phyloP scores from a whole-genome alignment of 1,284 basidiomycete species.

The Fistulina hepatica region DNA sequence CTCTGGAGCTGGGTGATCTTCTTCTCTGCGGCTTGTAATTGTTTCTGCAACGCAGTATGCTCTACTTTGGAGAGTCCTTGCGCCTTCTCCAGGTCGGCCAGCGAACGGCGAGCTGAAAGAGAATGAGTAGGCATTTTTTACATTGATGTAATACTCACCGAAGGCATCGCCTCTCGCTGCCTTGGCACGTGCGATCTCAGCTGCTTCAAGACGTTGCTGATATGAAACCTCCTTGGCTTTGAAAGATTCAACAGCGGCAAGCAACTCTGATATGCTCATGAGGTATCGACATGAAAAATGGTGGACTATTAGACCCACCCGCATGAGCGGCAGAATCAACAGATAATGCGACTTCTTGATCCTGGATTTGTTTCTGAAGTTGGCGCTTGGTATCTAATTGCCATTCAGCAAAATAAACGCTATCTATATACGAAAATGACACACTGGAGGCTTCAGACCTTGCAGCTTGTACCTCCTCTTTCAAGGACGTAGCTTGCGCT shows the following conservation, averaged over 20 bases:
- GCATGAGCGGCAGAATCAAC: constrained; percentile 49
- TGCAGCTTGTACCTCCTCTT: constrained; percentile 45
- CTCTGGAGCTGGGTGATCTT: constrained; percentile 52
- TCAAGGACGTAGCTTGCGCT: constrained; percentile 42
- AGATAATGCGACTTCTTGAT: constrained; percentile 52
- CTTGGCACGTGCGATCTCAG: constrained; percentile 59
- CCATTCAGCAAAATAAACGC: background rate
- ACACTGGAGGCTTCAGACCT: constrained; percentile 52
- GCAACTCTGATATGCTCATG: constrained; percentile 35
- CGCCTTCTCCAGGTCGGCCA: constrained; percentile 54
- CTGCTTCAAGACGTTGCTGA: constrained; percentile 53
- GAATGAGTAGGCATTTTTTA: constrained; percentile 9
- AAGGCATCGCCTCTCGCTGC: constrained; percentile 53
- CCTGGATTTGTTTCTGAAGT: constrained; percentile 51
- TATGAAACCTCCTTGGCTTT: constrained; percentile 53
- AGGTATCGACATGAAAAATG: background rate
- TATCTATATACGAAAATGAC: constrained; percentile 10
- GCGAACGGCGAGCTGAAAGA: constrained; percentile 42
- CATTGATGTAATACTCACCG: constrained; percentile 28
- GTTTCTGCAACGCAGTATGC: constrained; percentile 41
- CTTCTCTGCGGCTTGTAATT: constrained; percentile 40
- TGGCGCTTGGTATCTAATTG: constrained; percentile 45
- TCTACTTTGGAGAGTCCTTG: constrained; percentile 43
- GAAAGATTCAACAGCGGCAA: constrained; percentile 52
- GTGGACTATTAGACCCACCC: constrained; percentile 27